phyloP scores from a whole-genome alignment of 345 rosid species.

The Bretschneidera sinensis region DNA sequence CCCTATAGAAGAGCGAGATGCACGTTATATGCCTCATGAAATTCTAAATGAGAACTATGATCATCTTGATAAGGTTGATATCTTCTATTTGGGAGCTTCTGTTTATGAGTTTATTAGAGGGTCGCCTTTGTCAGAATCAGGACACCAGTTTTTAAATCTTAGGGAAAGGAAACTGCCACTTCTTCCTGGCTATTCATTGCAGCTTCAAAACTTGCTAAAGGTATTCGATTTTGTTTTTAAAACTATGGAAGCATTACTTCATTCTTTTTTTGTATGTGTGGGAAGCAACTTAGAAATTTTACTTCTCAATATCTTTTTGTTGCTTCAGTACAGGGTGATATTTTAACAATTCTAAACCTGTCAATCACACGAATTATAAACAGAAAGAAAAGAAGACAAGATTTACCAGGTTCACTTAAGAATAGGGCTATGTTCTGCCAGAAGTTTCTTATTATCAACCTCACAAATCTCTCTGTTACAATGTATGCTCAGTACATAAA shows the following conservation, averaged over 20 bases:
- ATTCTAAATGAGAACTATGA: slow-evolving; percentile 81
- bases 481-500: too few relatives aligned
- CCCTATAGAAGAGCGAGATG: slow-evolving; percentile 96
- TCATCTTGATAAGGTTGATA: slow-evolving; percentile 87
- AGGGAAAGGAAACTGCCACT: slow-evolving; percentile 85
- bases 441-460: too few relatives aligned
- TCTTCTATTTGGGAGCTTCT: slow-evolving; percentile 82
- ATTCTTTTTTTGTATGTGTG: background rate
- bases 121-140: slow-evolving; percentile 68
- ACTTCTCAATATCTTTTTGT: background rate
- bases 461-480: too few relatives aligned
- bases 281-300: background rate
- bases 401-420: too few relatives aligned
- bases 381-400: too few relatives aligned
- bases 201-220: slow-evolving; percentile 84
- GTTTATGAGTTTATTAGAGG: slow-evolving; percentile 80
- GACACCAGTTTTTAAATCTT: slow-evolving; percentile 56
- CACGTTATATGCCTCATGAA: slow-evolving; percentile 99
- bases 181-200: slow-evolving; percentile 84
- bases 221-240: slow-evolving; percentile 25
- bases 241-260: background rate
- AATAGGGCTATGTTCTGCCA: too few relatives aligned
- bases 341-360: too few relatives aligned
- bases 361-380: too few relatives aligned
- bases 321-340: background rate